phyloP scores from a whole-genome alignment of 1,284 basidiomycete genomes.

The Testicularia cyperi region DNA sequence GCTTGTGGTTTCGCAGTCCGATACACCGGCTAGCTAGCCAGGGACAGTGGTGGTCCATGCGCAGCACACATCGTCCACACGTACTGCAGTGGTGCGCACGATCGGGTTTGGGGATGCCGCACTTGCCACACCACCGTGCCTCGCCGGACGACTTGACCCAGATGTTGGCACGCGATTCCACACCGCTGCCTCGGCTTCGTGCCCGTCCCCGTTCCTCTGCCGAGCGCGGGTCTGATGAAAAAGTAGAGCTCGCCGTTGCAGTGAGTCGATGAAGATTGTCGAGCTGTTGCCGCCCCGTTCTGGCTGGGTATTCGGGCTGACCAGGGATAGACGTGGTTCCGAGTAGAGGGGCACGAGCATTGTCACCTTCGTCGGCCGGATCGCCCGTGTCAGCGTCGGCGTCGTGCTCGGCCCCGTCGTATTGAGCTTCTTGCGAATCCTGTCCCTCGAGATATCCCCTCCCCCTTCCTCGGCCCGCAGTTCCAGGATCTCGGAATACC shows the following conservation, averaged over 20 bases:
- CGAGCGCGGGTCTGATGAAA: too few relatives aligned
- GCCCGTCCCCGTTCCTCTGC: too few relatives aligned
- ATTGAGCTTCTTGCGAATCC: conserved; percentile 16
- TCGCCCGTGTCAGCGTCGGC: conserved; percentile 6
- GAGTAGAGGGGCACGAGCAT: conserved; percentile 20
- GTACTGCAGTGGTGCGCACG: conserved; percentile 55
- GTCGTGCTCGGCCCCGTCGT: conserved; percentile 6
- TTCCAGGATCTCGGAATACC: conserved; percentile 33
- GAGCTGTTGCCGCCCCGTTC: conserved; percentile 40
- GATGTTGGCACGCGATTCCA: conserved; percentile 25
- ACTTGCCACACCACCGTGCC: conserved; percentile 50
- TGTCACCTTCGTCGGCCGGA: too few relatives aligned
- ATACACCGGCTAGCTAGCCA: conserved; percentile 64
- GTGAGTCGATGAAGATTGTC: conserved; percentile 15
- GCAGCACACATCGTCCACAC: conserved; percentile 47
- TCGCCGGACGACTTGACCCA: conserved; percentile 50
- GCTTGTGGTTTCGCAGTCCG: conserved; percentile 59
- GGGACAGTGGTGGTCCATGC: conserved; percentile 64
- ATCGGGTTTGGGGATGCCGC: conserved; percentile 53
- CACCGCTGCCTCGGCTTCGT: too few relatives aligned
- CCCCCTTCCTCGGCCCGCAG: conserved; percentile 2
- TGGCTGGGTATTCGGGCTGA: conserved; percentile 36
- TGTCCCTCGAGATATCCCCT: too few relatives aligned
- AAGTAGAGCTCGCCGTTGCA: too few relatives aligned
- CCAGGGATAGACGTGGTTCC: conserved; percentile 40